Evolutionary conservation across 2,329 filamentous ascomycete species (phyloP), one percentile per base, ranked within the genome.

Genomic region (Chaetomium sp.): DNA sequence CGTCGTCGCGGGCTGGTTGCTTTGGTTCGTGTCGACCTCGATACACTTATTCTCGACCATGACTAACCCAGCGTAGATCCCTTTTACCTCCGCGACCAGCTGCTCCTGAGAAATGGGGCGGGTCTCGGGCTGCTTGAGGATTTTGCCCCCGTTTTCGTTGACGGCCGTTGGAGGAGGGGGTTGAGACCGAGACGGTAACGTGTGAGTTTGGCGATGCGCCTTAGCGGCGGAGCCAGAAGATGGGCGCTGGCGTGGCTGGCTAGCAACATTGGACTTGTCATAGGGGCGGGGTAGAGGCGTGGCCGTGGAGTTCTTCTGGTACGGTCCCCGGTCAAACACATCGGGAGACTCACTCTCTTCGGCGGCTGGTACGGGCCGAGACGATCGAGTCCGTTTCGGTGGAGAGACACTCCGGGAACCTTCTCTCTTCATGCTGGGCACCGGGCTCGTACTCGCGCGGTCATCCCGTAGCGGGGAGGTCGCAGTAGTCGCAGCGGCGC

Each of bases 11-110:
- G 72, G 73, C 4, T 77, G 73, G 0, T 73, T 72, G 0, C 76
- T 77, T 45, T 84, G 80, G 0, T 81, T 77, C 7, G 81, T 84
- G 62, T 92, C 88, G 1, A 95, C 86, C 53, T 95, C 87, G 0
- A 95, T 91, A 63, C 90, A 92, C 63, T 94, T 90, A 32, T 81
- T 83, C 67, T 97, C 92, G 0, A 96, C 88, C 83, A 94, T 89
- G 0, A 90, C 85, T 0, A 96, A 71, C 0, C 88, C 90, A 0
- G 86, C 84, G 64, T 96, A 95, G 3, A 94, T 94, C 0, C 85
- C 85, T 56, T 90, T 90, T 0, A 95, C 87, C 64, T 96, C 90
- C 0, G 84, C 83, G 0, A 89, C 82, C 0, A 96, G 76, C 62
- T 95, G 87, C 0, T 91, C 86, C 58, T 89, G 85, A 0, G 85